phyloP scores from a whole-genome alignment of 2,329 filamentous ascomycete species.

The Sarocladiaceae sp. region DNA sequence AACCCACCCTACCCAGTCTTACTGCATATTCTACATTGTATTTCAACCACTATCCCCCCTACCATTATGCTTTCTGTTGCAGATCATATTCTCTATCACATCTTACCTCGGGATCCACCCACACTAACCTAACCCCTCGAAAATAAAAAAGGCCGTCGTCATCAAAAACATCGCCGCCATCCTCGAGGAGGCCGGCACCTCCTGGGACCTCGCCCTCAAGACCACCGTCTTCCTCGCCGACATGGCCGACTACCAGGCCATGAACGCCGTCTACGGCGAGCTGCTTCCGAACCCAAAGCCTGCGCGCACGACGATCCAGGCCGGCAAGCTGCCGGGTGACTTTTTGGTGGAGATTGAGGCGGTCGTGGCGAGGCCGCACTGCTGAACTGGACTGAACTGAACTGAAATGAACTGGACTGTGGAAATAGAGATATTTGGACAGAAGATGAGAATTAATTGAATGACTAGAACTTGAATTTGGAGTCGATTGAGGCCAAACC shows the following conservation, averaged over 20 bases:
- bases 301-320: constrained; percentile 6
- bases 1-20: no score
- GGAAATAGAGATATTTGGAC: not conserved
- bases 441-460: no score
- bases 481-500: no score
- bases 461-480: no score
- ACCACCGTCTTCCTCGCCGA: constrained; percentile 66
- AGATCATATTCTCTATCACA: no score
- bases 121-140: no score
- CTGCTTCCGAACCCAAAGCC: constrained; percentile 3
- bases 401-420: not conserved
- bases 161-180: constrained; percentile 66
- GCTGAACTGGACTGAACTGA: not conserved
- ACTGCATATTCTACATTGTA: no score
- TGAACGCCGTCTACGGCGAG: constrained; percentile 60
- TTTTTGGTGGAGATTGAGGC: constrained; percentile 8
- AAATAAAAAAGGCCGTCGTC: constrained; percentile 32
- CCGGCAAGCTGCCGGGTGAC: constrained; percentile 4
- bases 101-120: no score
- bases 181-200: constrained; percentile 60
- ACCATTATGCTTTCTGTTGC: no score
- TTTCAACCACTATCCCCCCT: no score
- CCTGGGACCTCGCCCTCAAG: constrained; percentile 62
- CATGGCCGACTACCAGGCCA: constrained; percentile 68
- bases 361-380: constrained; percentile 6